phyloP scores from a whole-genome alignment of 306 rosid genomes.

The Lupinus albus region DNA sequence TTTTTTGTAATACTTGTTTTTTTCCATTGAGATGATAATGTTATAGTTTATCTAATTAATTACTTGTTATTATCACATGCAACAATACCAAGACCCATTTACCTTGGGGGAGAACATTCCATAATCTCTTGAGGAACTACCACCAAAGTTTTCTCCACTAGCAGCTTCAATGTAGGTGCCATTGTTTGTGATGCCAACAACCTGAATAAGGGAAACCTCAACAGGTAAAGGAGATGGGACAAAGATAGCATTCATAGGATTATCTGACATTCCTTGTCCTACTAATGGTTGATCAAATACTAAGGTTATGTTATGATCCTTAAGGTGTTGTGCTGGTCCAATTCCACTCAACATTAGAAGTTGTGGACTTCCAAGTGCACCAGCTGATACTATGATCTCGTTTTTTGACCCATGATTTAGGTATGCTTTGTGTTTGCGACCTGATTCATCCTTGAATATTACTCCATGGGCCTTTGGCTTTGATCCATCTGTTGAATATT shows the following conservation, averaged over 20 bases:
- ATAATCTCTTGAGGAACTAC: constrained; percentile 50
- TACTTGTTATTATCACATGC: neutral
- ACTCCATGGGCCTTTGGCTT: constrained; percentile 69
- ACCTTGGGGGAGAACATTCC: constrained; percentile 68
- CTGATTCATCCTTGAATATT: constrained; percentile 51
- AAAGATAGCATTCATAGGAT: constrained; percentile 73
- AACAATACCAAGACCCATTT: neutral
- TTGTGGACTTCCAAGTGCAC: constrained; percentile 89
- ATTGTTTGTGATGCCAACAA: constrained; percentile 44
- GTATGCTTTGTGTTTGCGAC: constrained; percentile 57
- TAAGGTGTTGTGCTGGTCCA: constrained; percentile 55
- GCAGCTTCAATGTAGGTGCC: constrained; percentile 71
- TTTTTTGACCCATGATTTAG: constrained; percentile 34
- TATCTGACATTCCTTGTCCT: constrained; percentile 70
- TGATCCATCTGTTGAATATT: constrained; percentile 38
- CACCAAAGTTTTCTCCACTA: constrained; percentile 66
- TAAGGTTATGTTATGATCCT: constrained; percentile 54
- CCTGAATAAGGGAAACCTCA: constrained; percentile 43
- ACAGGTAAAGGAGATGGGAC: constrained; percentile 71
- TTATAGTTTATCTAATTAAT: too few species aligned
- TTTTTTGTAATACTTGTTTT: too few species aligned
- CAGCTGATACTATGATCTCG: constrained; percentile 66
- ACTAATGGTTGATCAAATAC: constrained; percentile 62
- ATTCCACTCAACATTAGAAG: constrained; percentile 71
- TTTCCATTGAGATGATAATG: too few species aligned